Conservation (phyloP, 2,329 filamentous ascomycete species). For the Fusarium stilboides region DNA sequence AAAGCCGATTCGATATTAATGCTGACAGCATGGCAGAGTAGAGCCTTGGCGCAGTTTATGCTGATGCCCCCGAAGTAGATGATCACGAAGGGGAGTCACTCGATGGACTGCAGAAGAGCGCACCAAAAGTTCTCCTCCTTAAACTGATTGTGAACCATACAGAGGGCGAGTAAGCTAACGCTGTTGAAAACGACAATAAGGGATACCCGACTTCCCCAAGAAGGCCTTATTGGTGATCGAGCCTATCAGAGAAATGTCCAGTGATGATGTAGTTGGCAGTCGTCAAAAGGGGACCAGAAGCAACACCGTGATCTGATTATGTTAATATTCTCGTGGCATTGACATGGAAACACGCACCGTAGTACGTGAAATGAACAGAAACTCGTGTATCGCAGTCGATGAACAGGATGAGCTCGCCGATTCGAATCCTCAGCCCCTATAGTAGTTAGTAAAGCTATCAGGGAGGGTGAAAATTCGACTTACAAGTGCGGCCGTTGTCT, state of each 20-base stretch:
- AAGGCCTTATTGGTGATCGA: too few relatives aligned
- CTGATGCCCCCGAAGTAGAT: conserved; percentile 48
- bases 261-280: too few relatives aligned
- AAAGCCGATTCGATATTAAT: conserved; percentile 47
- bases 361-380: too few relatives aligned
- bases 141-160: conserved; percentile 25
- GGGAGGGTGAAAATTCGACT: background rate
- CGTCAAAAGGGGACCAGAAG: too few relatives aligned
- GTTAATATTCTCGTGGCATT: too few relatives aligned
- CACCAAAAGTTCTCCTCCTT: conserved; percentile 41
- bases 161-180: conserved; percentile 32
- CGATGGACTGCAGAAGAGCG: conserved; percentile 37
- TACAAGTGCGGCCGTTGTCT: conserved; percentile 55
- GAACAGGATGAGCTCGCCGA: conserved; percentile 71
- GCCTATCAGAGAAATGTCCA: too few relatives aligned
- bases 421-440: conserved; percentile 70
- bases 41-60: conserved; percentile 43
- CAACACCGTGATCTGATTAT: too few relatives aligned
- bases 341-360: too few relatives aligned
- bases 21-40: conserved; percentile 43
- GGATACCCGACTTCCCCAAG: conserved; percentile 73
- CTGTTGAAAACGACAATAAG: conserved; percentile 43
- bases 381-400: conserved; percentile 76
- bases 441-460: conserved; percentile 36
- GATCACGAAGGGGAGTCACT: conserved; percentile 44